Evolutionary conservation across 2,329 filamentous ascomycete genomes (phyloP), one percentile per base, ranked within the genome.

Genomic region (Neonectria magnoliae): DNA sequence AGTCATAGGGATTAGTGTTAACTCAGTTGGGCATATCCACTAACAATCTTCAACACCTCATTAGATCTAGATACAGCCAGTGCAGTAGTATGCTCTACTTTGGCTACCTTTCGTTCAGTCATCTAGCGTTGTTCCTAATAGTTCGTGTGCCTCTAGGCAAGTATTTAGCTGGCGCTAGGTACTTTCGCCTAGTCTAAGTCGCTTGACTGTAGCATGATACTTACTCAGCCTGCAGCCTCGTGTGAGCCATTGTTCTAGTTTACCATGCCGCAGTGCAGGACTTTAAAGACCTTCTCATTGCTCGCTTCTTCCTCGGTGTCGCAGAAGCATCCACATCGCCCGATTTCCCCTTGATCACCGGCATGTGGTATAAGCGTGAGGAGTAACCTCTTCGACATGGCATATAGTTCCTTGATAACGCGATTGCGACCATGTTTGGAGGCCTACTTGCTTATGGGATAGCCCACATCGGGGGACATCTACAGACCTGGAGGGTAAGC

Each of bases 321-420:
- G 70, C 70, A 2, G 70, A 72, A 8, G 70, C 70, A 9, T 73
- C 70, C 3, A 73, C 73, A 9, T 71, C 70, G 0, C 70, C 70
- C 1, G 70, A 68, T 0, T 71, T 72, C 10, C 68, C 67, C 0
- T 41, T 72, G 5, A 71, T 72, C 2, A 73, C 70, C 11, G 70
- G 70, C 3, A 72, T 72, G 70, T 72, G 70, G 70, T 72, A 72
- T 2, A 70, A 55, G 1, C 67, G 70, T 0, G 70, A 73, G 3
- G 70, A 72, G 2, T 68, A 72, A 3, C 70, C 70, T 11, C 67
- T 73, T 9, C 45, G 70, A 20, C 70, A 72, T 4, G 70, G 70
- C 3, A 67, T 71, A 3, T 72, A 68, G 70, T 73, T 72, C 11
- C n/a, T 71, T 5, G 70, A 70, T 0, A 72, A 72, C 27, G 57